Evolutionary conservation across 1,139 yeast species (phyloP), one percentile per base, ranked within the genome.

Genomic region (Yamadazyma triangularis): DNA sequence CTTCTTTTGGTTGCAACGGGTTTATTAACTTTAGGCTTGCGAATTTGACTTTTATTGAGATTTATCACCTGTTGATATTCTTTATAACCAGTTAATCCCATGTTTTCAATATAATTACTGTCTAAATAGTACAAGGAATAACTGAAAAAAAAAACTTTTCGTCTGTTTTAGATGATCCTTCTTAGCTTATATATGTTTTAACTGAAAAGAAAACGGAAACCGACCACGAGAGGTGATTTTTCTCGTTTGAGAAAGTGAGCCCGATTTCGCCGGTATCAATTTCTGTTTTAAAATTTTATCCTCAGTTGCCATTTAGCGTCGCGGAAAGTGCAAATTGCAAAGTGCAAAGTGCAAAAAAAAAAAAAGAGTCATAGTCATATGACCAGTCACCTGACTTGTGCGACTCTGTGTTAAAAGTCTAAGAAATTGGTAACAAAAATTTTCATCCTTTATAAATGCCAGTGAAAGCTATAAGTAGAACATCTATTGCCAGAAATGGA

Each of bases 401-500:
- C n/a, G n/a, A n/a, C n/a, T n/a, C n/a, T n/a, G n/a, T n/a, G n/a
- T n/a, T n/a, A n/a, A n/a, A n/a, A n/a, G n/a, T n/a, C n/a, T n/a
- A n/a, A n/a, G n/a, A n/a, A n/a, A n/a, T n/a, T n/a, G n/a, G n/a
- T n/a, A n/a, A n/a, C n/a, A n/a, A n/a, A n/a, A n/a, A n/a, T n/a
- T n/a, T n/a, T n/a, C n/a, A n/a, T n/a, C n/a, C n/a, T n/a, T n/a
- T n/a, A 18, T 18, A 21, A 19, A 68, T 68, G 74, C 73, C 73
- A 29, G 70, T 68, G 16, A 68, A 58, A 58, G 72, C 80, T 30
- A 62, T 81, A 24, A 62, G 73, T 24, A 77, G 66, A 47, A 52
- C 64, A 1, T 70, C 88, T 11, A 56, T 69, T 28, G 76, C 84
- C 18, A 72, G 88, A 40, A 88, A 88, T 50, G 96, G 96, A 25